Evolutionary conservation across 2,329 filamentous ascomycete genomes (phyloP), one percentile per base, ranked within the genome.

Genomic region (Teratosphaeria zuluensis): DNA sequence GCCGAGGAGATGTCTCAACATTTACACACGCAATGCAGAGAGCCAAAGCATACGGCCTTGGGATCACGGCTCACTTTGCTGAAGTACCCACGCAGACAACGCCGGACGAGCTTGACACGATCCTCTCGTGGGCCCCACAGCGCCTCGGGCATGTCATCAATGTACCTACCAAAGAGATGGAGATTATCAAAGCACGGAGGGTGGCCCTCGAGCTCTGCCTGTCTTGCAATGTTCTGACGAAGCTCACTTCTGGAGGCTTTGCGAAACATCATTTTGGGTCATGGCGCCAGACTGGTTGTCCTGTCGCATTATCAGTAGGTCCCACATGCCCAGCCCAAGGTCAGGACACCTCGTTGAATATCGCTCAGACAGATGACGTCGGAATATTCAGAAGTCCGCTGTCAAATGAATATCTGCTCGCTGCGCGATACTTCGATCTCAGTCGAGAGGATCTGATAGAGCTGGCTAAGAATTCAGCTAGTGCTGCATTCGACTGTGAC

Each of bases 61-160:
- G 79, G 1, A 73, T 90, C 30, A 92, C 89, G 0, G 73, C 92
- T 56, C 90, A 94, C 71, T 94, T 94, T 69, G 90, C 86, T 1
- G 90, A 94, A 73, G 79, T 82, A 1, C 77, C 80, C 52, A 74
- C 75, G 2, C 85, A 83, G 8, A 80, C 80, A 0, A 79, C 79
- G 2, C 75, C 79, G 1, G 70, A 74, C 6, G 89, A 94, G 74
- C 76, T 92, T 14, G 70, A 76, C 12, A 81, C 79, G 1, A 73
- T 94, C 56, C 77, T 95, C 51, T 76, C 74, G 0, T 92, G 84
- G 78, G 63, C 73, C 52, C 90, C 89, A 0, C 80, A 85, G 59
- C 76, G 90, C 6, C 74, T 95, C 9, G 89, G 89, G 0, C 90
- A 94, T 74, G 88, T 91, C 9, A 90, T 92, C 57, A 84, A 90